Percentiles rank a stretch among this genome's conserved stretches.
phyloP scores from a whole-genome alignment of 768 basidiomycete species.

The Mycena galericulata region DNA sequence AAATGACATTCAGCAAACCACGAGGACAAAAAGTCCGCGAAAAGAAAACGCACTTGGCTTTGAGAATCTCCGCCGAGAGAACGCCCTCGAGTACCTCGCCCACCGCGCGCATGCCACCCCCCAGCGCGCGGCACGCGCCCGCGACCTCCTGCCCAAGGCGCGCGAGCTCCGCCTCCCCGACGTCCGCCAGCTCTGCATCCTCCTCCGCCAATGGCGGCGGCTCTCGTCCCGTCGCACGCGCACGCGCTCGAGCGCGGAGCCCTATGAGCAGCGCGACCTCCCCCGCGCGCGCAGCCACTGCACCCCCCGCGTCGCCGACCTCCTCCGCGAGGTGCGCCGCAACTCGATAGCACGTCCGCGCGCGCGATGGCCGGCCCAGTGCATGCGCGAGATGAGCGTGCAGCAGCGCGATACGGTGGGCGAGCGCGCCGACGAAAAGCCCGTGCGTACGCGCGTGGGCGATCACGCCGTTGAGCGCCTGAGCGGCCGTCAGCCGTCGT shows the following conservation, averaged over 20 bases:
- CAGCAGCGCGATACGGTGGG: constrained; percentile 73
- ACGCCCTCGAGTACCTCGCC: constrained; percentile 68
- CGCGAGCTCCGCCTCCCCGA: constrained; percentile 47
- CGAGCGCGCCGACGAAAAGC: constrained; percentile 65
- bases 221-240: constrained; percentile 19
- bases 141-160: constrained; percentile 52
- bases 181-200: constrained; percentile 29
- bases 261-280: constrained; percentile 66
- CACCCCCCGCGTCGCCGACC: constrained; percentile 36
- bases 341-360: constrained; percentile 71
- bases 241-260: constrained; percentile 40
- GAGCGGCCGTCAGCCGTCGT: not conserved
- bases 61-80: constrained; percentile 65
- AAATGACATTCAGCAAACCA: constrained; percentile 5
- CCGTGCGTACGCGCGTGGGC: constrained; percentile 70
- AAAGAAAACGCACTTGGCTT: constrained; percentile 65
- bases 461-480: constrained; percentile 62
- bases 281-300: constrained; percentile 61
- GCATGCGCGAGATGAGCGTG: constrained; percentile 84
- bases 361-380: constrained; percentile 62
- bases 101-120: constrained; percentile 66
- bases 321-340: constrained; percentile 62
- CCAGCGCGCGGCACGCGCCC: constrained; percentile 60
- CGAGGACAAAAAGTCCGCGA: constrained; percentile 27
- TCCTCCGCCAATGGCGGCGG: constrained; percentile 35